Percentiles rank a stretch among this genome's conserved stretches.
Evolutionary conservation across 306 rosid species (phyloP).

Genomic region (Prunus mira): DNA sequence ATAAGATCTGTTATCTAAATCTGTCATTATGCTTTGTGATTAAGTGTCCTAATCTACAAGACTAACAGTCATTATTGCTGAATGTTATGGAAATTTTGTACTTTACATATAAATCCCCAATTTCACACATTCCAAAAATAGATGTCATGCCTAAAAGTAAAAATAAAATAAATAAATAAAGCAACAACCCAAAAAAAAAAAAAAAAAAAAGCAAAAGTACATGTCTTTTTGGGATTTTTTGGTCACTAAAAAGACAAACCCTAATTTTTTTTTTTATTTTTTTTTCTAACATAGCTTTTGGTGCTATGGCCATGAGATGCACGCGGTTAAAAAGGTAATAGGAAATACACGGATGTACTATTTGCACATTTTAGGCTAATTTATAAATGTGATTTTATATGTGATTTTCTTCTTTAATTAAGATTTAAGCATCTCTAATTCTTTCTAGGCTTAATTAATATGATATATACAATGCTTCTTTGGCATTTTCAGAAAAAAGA

Average conservation of each 20-base stretch:
- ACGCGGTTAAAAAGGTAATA: background rate
- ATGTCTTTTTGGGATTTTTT: constrained; percentile 34
- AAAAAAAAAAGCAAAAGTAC: constrained; percentile 30
- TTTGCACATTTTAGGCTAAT: background rate
- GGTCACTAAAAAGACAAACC: constrained; percentile 29
- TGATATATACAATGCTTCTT: too few species aligned
- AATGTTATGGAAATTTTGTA: constrained; percentile 42
- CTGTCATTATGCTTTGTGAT: constrained; percentile 7
- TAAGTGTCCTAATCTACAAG: constrained; percentile 31
- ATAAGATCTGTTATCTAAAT: constrained; percentile 4
- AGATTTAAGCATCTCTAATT: background rate
- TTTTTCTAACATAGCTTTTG: background rate
- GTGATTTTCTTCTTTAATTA: too few species aligned
- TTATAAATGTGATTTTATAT: too few species aligned
- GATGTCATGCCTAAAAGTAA: constrained; percentile 38
- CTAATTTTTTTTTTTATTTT: background rate
- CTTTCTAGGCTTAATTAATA: background rate
- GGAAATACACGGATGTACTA: background rate
- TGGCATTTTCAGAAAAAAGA: too few species aligned
- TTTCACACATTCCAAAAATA: constrained; percentile 24
- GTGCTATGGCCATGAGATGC: background rate
- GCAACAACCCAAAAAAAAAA: background rate
- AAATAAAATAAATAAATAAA: background rate
- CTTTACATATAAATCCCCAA: constrained; percentile 28
- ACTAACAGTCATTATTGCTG: constrained; percentile 29